Evolutionary conservation across 2,329 filamentous ascomycete species (phyloP).

Genomic region (Scedosporium dehoogii): DNA sequence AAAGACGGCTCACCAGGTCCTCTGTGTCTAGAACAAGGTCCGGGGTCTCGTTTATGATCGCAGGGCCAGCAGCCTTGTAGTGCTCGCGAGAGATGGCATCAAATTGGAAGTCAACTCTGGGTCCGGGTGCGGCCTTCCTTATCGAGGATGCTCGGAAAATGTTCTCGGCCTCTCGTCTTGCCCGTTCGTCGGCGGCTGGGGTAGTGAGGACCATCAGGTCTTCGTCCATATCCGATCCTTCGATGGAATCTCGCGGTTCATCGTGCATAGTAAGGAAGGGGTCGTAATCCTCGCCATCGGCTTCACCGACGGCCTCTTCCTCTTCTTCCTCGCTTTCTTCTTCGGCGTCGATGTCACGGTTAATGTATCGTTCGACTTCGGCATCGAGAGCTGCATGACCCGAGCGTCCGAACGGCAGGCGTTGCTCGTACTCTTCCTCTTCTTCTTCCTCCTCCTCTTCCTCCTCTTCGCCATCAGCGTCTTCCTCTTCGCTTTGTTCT

Average conservation of each 20-base stretch:
- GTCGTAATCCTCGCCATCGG: constrained; percentile 32
- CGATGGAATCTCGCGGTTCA: constrained; percentile 22
- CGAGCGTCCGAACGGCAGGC: constrained; percentile 13
- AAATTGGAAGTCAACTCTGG: constrained; percentile 53
- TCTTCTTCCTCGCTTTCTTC: constrained; percentile 26
- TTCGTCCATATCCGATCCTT: constrained; percentile 26
- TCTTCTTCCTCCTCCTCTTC: constrained; percentile 27
- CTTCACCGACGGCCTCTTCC: constrained; percentile 28
- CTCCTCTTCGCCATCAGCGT: constrained; percentile 16
- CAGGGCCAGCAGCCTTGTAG: constrained; percentile 46
- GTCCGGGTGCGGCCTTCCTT: constrained; percentile 28
- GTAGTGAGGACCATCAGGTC: constrained; percentile 45
- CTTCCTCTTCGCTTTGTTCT: constrained; percentile 20
- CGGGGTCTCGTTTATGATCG: constrained; percentile 57
- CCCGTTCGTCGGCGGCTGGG: constrained; percentile 41
- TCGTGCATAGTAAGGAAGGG: constrained; percentile 22
- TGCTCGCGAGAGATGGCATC: constrained; percentile 63
- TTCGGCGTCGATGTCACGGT: constrained; percentile 14
- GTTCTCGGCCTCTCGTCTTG: constrained; percentile 44
- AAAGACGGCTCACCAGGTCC: constrained; percentile 54
- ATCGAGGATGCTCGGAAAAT: constrained; percentile 43
- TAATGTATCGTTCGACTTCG: constrained; percentile 10
- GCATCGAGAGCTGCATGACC: constrained; percentile 14
- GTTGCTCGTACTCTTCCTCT: constrained; percentile 18
- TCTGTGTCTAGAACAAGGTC: constrained; percentile 69